A percentile compares a stretch with the other conserved stretches of the same genome.
These are phyloP conservation scores for Leccinum aurantiacum DNA, from an alignment of 768 basidiomycete genomes.

Conservation along the genomic window DNA sequence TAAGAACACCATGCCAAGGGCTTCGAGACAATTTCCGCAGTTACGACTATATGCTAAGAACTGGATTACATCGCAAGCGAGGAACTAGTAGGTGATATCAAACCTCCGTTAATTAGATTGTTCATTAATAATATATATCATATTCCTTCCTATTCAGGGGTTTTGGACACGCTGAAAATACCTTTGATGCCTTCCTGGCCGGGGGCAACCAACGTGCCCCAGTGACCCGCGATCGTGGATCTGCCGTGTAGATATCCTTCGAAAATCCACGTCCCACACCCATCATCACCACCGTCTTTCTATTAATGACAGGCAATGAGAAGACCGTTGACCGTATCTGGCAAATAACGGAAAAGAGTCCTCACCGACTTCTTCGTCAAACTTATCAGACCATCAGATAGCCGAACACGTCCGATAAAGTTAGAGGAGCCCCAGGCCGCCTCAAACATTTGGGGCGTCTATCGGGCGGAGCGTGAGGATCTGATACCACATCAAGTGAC, in stretches of 20 bases:
- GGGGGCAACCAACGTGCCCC: slow-evolving; percentile 40
- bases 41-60: slow-evolving; percentile 15
- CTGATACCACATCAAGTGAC: slow-evolving; percentile 17
- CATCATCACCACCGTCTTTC: slow-evolving; percentile 42
- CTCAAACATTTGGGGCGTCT: slow-evolving; percentile 57
- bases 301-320: slow-evolving; percentile 22
- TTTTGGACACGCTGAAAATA: slow-evolving; percentile 59
- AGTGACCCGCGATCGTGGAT: slow-evolving; percentile 52
- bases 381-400: slow-evolving; percentile 56
- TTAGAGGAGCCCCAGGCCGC: slow-evolving; percentile 66
- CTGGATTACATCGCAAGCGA: background rate
- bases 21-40: slow-evolving; percentile 26
- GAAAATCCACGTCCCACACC: slow-evolving; percentile 54
- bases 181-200: slow-evolving; percentile 43
- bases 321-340: background rate
- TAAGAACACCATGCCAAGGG: slow-evolving; percentile 16
- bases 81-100: slow-evolving; percentile 6
- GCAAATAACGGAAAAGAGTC: slow-evolving; percentile 8
- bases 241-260: slow-evolving; percentile 53
- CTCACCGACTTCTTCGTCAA: slow-evolving; percentile 63
- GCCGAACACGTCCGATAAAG: slow-evolving; percentile 56
- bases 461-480: slow-evolving; percentile 23
- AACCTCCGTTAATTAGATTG: slow-evolving; percentile 27
- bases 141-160: slow-evolving; percentile 30
- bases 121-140: slow-evolving; percentile 27